A percentile compares a stretch with the other conserved stretches of the same genome.
phyloP scores from a whole-genome alignment of 257 asterid genomes.

The Euphrasia confusa region DNA sequence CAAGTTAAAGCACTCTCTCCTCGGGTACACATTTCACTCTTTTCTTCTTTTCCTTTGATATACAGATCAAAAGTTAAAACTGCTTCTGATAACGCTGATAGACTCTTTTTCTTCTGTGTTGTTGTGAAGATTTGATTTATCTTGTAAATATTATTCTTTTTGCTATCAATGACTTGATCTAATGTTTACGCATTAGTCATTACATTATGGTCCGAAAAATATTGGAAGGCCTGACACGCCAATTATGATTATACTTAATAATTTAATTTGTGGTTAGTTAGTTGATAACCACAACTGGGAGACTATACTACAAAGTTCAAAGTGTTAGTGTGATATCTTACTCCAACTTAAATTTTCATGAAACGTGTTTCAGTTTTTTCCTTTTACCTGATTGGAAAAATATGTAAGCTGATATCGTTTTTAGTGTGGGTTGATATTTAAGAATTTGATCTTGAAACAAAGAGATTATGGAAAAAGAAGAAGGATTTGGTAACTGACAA shows the following conservation, averaged over 20 bases:
- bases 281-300: slow-evolving; percentile 2
- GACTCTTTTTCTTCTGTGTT: neutral
- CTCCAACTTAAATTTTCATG: neutral
- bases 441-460: no score
- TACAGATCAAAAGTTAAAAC: neutral
- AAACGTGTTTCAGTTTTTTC: no score
- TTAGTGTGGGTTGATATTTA: neutral
- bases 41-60: neutral
- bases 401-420: neutral
- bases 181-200: neutral
- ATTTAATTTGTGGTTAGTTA: neutral
- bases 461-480: no score
- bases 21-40: slow-evolving; percentile 35
- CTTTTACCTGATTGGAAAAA: neutral
- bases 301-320: neutral
- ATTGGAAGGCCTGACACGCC: slow-evolving; percentile 5
- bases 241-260: neutral
- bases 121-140: slow-evolving; percentile 6
- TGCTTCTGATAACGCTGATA: neutral
- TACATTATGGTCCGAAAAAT: neutral
- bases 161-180: neutral
- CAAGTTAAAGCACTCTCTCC: slow-evolving; percentile 69
- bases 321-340: neutral
- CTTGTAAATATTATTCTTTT: neutral
- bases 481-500: no score